Evolutionary conservation across 345 rosid species (phyloP), one percentile per base, ranked within the genome.

Genomic region (Linum trigynum): DNA sequence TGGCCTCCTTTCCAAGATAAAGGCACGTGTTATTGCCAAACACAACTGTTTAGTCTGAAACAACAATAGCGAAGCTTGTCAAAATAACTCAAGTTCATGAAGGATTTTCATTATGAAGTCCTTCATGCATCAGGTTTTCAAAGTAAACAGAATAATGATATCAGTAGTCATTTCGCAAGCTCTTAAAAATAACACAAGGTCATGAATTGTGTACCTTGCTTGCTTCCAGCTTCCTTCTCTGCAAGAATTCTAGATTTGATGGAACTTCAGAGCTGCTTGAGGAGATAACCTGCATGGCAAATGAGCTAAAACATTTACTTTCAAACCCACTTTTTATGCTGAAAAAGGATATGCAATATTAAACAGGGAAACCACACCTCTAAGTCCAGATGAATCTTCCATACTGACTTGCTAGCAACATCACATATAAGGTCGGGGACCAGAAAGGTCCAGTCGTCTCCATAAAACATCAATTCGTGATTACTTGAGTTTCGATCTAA

Each of bases 231-330:
- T 89, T 95, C 77, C 98, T 77, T 39, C 95, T 77, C 72, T 95
- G 99, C 78, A 95, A 77, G 80, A 91, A 95, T 68, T 89, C 98
- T 62, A 95, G 80, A 55, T 89, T 84, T 48, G 82, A 83, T 39
- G 96, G 85, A 69, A 83, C 91, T 71, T 95, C 98, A 43, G 99
- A 95, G 84, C 85, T 85, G 79, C 98, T 89, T 51, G 97, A 85
- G 67, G 96, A 82, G 78, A 95, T 87, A 61, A 96, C 96, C 99
- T 91, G 81, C 78, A 77, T 67, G 60, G n/a, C 68, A 55, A 59
- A 66, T 23, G 32, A 23, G 1, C 32, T 63, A 68, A 75, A 48
- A 73, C 38, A 35, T 58, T 15, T 38, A 59, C 66, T 69, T 50
- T 63, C 36, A 32, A 55, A 5, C 63, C 37, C 64, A 45, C 64